Base-by-base conservation (phyloP, 139 green algal genomes). In the Volvox reticuliferus region DNA sequence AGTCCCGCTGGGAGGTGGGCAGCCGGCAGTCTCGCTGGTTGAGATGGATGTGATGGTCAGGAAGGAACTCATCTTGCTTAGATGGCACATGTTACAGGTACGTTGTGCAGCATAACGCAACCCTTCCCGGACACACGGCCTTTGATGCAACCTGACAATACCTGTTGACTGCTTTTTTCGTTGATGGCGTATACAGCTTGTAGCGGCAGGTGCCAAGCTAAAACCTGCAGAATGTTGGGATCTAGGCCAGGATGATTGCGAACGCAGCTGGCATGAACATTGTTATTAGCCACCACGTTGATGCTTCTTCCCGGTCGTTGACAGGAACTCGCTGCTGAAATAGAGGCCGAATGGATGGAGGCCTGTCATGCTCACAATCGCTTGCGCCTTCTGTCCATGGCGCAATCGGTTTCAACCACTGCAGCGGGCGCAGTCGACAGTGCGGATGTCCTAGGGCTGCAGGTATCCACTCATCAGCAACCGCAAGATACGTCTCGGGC, bases 61-160 rank as follows among this genome's bases (percentile, higher is more conserved):
- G 30, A 90, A 90, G 86, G 86, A 90, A 75, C 71, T 90, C 36
- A 77, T 90, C 12, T 44, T 90, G 24, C 36, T 76, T 44, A 90
- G 82, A 69, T 90, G 86, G 86, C 44, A 55, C 50, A 83, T 90
- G 86, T 71, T 90, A 75, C 71, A 83, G 86, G 86, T 90, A 32
- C 0, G 86, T 3, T 14, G n/a, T n/a, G 79, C 44, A 55, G 44
- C 44, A 55, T 55, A 55, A 9, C 5, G 9, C 44, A 55, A 55
- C 44, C 44, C 9, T 55, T 55, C 5, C 44, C 5, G 44, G 44
- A 9, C 44, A 55, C 44, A 55, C 5, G 44, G 9, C 44, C 44
- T 55, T 9, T 5, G 44, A 55, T 55, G 44, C 44, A 55, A 9
- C 44, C 44, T 55, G 44, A 55, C 5, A 55, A 55, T 55, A 9